Conservation (phyloP, 2,329 filamentous ascomycete species). For the Chlorencoelia australis region DNA sequence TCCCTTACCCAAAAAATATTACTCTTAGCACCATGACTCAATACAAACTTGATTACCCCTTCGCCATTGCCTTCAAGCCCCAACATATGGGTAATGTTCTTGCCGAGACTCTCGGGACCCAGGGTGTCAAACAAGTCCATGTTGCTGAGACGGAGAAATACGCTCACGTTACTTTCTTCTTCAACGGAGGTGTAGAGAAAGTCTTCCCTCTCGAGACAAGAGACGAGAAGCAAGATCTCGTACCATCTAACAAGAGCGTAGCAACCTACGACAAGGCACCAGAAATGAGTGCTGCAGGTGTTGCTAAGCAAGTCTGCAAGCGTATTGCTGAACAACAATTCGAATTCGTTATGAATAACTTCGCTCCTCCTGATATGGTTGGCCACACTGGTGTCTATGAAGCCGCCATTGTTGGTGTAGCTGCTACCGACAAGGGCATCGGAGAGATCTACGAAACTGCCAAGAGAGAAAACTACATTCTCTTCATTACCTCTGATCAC, state of each 20-base stretch:
- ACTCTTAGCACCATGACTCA: constrained; percentile 92
- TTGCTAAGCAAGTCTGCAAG: constrained; percentile 83
- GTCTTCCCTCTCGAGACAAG: constrained; percentile 85
- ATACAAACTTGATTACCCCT: constrained; percentile 93
- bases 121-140: constrained; percentile 86
- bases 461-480: constrained; percentile 83
- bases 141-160: constrained; percentile 99
- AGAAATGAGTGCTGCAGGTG: constrained; percentile 87
- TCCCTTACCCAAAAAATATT: constrained; percentile 85
- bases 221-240: constrained; percentile 67
- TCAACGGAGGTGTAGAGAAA: constrained; percentile 98
- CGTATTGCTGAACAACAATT: constrained; percentile 76
- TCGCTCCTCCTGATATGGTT: constrained; percentile 98
- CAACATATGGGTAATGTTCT: constrained; percentile 98
- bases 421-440: constrained; percentile 88
- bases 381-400: constrained; percentile 97
- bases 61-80: constrained; percentile 84
- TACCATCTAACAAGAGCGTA: constrained; percentile 81
- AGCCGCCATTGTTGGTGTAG: constrained; percentile 74
- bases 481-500: constrained; percentile 95
- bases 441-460: constrained; percentile 86
- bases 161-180: constrained; percentile 98
- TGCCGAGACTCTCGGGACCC: constrained; percentile 88
- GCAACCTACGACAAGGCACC: constrained; percentile 91
- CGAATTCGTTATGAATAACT: constrained; percentile 99